Base-by-base conservation (phyloP, 768 basidiomycete genomes). In the Serendipita sp. region DNA sequence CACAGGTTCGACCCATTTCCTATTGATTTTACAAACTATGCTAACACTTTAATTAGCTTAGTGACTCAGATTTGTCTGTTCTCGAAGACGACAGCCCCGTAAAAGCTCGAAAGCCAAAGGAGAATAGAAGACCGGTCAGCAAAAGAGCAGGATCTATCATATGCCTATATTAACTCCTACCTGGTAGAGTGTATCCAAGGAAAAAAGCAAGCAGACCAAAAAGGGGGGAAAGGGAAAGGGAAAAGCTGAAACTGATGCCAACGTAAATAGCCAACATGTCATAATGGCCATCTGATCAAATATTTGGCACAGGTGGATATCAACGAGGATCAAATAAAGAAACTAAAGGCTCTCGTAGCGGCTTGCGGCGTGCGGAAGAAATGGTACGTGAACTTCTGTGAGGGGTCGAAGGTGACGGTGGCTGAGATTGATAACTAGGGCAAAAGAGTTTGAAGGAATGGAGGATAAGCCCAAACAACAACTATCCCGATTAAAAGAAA, bases 361-460 rank as follows among this genome's bases (percentile, higher is more conserved):
- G 86, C 87, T 1, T 91, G 90, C 67, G 89, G 89, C 3, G 78
- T 87, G 16, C 83, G 88, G 65, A 90, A 85, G 72, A 76, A 81
- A 3, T 92, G 89, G 89, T 78, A 80, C 7, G 68, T 34, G 15
- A 41, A 28, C 45, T 18, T 63, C 45, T 18, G n/a, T 34, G 23
- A 4, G 67, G n/a, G 34, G 41, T 66, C 18, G 23, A 23, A 23
- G 23, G 23, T 23, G 13, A 54, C 5, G 3, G 44, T n/a, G 41
- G 4, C 18, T 3, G 32, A 64, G 8, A 45, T 44, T 3, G 13
- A n/a, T 8, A 56, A 44, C 2, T n/a, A 70, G 70, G 70, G 48
- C 66, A 41, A 88, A 82, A 70, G 80, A 89, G 65, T 86, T 91
- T 68, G 74, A 82, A 68, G 84, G 78, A 64, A 70, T 83, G 44